Percentiles rank a stretch among this genome's conserved stretches.
Conservation (phyloP, 306 rosid genomes). For the Fragaria nilgerrensis region DNA sequence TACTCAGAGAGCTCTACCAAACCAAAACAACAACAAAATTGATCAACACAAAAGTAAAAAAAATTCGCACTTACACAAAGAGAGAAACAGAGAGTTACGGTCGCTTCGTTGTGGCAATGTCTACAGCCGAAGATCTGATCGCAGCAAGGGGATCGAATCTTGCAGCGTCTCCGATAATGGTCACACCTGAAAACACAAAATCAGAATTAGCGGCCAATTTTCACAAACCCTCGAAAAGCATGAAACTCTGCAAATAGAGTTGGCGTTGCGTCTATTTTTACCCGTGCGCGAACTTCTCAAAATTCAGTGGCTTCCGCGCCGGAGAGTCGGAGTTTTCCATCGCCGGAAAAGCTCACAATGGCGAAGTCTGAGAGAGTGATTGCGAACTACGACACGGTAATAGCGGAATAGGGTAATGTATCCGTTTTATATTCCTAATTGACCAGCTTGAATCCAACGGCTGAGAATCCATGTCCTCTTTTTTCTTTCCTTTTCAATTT, state of each 20-base stretch:
- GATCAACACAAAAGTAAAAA: neutral
- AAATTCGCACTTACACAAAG: neutral
- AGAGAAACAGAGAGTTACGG: constrained; percentile 26
- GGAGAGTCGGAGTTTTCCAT: constrained; percentile 24
- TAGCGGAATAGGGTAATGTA: too few relatives aligned
- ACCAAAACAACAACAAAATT: neutral
- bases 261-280: neutral
- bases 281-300: constrained; percentile 50
- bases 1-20: constrained; percentile 47
- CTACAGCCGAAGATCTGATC: constrained; percentile 58
- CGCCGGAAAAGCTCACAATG: neutral
- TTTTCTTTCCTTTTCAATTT: neutral
- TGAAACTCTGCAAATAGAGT: neutral
- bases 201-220: neutral
- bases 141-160: constrained; percentile 73
- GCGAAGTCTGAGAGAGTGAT: neutral
- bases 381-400: too few relatives aligned
- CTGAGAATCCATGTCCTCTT: neutral
- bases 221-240: neutral
- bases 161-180: constrained; percentile 64
- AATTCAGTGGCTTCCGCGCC: neutral
- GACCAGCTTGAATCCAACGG: neutral
- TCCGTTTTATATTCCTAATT: too few relatives aligned
- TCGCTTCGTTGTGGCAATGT: constrained; percentile 76
- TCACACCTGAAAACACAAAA: constrained; percentile 39